Evolutionary conservation across 495 filamentous ascomycete genomes (phyloP).

Genomic region (Xylaria telfairii): DNA sequence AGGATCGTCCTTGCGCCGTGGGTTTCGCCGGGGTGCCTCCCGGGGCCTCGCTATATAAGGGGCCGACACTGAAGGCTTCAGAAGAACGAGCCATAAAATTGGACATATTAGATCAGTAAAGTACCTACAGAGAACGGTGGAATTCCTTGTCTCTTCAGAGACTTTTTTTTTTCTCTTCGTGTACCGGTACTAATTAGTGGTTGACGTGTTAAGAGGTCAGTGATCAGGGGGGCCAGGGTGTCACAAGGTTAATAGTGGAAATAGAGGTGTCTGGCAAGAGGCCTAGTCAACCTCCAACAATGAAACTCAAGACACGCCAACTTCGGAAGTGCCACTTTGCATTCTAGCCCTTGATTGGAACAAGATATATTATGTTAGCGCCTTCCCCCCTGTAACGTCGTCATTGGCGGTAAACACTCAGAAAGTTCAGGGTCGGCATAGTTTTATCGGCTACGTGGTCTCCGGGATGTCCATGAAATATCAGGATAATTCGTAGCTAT

Average conservation of each 20-base stretch:
- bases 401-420: neutral
- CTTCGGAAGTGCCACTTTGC: neutral
- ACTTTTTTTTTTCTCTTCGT: neutral
- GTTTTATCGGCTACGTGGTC: neutral
- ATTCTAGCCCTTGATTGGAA: neutral
- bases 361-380: neutral
- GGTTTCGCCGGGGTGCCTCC: neutral
- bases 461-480: neutral
- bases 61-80: neutral
- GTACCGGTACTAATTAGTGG: neutral
- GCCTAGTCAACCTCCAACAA: neutral
- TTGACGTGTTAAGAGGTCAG: neutral
- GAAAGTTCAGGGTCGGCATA: neutral
- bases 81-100: neutral
- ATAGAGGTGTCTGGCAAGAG: neutral
- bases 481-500: neutral
- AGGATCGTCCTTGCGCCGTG: constrained; percentile 74
- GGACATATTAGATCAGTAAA: neutral
- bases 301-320: neutral
- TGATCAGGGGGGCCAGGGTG: neutral
- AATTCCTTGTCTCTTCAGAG: neutral
- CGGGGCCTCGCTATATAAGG: neutral
- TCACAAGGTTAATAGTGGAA: neutral
- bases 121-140: too few relatives aligned
- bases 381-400: neutral